Evolutionary conservation across 1,284 basidiomycete genomes (phyloP).

Genomic region (Moesziomyces antarcticus): DNA sequence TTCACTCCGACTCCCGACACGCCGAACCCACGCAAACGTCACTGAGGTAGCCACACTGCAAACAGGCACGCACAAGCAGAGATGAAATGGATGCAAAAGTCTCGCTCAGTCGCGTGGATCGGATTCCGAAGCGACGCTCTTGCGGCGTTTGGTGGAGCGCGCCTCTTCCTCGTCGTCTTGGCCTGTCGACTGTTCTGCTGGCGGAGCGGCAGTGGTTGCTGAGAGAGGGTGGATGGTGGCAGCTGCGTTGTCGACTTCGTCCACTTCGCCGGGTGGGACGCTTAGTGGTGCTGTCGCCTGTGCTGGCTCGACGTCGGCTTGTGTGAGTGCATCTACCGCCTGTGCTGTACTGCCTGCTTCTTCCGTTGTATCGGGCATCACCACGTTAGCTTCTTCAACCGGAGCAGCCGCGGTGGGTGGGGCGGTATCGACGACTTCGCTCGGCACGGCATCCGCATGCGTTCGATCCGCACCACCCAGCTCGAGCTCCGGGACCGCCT

Average conservation of each 20-base stretch:
- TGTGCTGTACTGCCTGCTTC: not conserved
- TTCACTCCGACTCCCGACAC: constrained; percentile 17
- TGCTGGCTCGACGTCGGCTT: not conserved
- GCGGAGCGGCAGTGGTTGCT: constrained; percentile 17
- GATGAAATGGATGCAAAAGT: not conserved
- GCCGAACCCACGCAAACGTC: not conserved
- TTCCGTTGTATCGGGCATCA: not conserved
- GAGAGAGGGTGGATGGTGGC: constrained; percentile 21
- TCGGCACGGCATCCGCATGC: not conserved
- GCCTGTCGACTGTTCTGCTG: not conserved
- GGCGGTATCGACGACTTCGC: constrained; percentile 16
- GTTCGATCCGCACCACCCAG: constrained; percentile 37
- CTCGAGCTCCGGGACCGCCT: constrained; percentile 30
- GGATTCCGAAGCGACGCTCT: constrained; percentile 17
- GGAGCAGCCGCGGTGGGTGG: not conserved
- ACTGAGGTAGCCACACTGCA: not conserved
- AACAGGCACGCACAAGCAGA: not conserved
- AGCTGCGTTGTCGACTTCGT: constrained; percentile 40
- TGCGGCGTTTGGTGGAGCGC: constrained; percentile 20
- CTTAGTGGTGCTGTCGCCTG: constrained; percentile 12
- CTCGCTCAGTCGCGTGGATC: constrained; percentile 6
- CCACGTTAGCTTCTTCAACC: not conserved
- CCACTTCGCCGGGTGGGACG: constrained; percentile 31
- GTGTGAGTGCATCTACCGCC: not conserved
- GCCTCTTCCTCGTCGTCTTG: constrained; percentile 4